Evolutionary conservation across 108 stramenopile species (phyloP).

Genomic region (Craspedostauros australis): DNA sequence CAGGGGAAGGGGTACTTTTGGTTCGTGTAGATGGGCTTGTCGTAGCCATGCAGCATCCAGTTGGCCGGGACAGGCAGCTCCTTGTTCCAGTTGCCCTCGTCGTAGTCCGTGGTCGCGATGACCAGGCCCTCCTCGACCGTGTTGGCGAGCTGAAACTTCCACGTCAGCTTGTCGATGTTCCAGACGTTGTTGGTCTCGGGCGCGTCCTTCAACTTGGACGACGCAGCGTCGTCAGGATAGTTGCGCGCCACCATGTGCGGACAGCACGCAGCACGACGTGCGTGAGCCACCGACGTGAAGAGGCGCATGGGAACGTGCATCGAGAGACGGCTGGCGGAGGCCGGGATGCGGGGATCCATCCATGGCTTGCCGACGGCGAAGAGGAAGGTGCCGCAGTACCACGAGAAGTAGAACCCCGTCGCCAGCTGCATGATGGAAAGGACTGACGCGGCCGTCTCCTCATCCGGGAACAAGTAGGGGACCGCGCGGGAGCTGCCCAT

Average conservation of each 20-base stretch:
- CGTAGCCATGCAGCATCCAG: slow-evolving; percentile 42
- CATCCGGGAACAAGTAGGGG: neutral
- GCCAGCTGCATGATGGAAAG: neutral
- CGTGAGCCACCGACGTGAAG: slow-evolving; percentile 12
- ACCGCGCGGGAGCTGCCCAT: neutral
- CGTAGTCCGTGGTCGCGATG: slow-evolving; percentile 4
- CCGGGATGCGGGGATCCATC: slow-evolving; percentile 51
- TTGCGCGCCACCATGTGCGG: slow-evolving; percentile 21
- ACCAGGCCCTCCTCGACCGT: slow-evolving; percentile 33
- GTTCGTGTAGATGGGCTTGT: slow-evolving; percentile 54
- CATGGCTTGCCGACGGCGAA: slow-evolving; percentile 23
- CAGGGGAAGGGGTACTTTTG: slow-evolving; percentile 49
- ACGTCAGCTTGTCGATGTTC: slow-evolving; percentile 9
- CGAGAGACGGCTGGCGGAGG: slow-evolving; percentile 25
- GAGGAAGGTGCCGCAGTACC: slow-evolving; percentile 3
- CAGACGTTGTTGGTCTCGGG: slow-evolving; percentile 9
- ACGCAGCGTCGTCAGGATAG: neutral
- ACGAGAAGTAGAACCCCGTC: neutral
- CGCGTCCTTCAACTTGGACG: neutral
- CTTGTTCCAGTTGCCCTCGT: neutral
- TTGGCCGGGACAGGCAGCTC: slow-evolving; percentile 34
- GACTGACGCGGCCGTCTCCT: neutral
- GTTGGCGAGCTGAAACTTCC: slow-evolving; percentile 28
- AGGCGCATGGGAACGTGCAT: slow-evolving; percentile 43
- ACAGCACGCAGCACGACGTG: slow-evolving; percentile 39